Conservation (phyloP, 148 eudicot genomes). For the Gaultheria prostrata region DNA sequence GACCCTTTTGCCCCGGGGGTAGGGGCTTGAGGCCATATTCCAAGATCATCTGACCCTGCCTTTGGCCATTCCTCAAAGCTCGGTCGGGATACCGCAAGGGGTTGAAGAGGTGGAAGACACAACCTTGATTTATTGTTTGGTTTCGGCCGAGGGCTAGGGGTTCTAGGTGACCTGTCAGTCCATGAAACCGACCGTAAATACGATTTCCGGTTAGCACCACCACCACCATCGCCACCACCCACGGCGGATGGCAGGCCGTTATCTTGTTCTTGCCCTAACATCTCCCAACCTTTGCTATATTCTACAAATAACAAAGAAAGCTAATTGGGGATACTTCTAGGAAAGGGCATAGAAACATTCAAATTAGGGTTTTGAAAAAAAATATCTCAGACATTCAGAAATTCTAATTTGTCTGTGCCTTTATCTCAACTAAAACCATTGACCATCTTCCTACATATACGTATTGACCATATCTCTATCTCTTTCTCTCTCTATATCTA, state of each 20-base stretch:
- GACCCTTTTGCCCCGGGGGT: conserved; percentile 69
- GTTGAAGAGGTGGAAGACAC: conserved; percentile 72
- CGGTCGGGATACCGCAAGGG: conserved; percentile 65
- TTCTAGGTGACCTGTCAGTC: conserved; percentile 63
- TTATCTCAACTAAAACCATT: conserved; percentile 37
- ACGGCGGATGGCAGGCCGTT: conserved; percentile 29
- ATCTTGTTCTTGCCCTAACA: conserved; percentile 48
- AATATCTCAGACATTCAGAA: background rate
- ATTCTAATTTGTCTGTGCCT: conserved; percentile 13
- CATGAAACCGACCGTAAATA: conserved; percentile 72
- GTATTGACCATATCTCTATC: background rate
- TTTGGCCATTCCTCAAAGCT: conserved; percentile 83
- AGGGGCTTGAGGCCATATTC: conserved; percentile 79
- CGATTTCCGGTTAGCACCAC: conserved; percentile 30
- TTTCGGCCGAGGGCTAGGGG: conserved; percentile 42
- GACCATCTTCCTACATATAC: conserved; percentile 18
- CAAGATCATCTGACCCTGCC: conserved; percentile 93
- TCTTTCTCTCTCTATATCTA: background rate
- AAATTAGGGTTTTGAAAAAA: conserved; percentile 16
- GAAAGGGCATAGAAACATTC: conserved; percentile 24
- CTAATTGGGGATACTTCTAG: conserved; percentile 32
- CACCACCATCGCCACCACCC: conserved; percentile 10
- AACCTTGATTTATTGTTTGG: conserved; percentile 56
- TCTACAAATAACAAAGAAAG: conserved; percentile 22
- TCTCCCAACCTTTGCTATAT: conserved; percentile 24